These are phyloP conservation scores for Leccinum pellstonianum DNA, from an alignment of 768 basidiomycete species.

Conservation along the genomic window DNA sequence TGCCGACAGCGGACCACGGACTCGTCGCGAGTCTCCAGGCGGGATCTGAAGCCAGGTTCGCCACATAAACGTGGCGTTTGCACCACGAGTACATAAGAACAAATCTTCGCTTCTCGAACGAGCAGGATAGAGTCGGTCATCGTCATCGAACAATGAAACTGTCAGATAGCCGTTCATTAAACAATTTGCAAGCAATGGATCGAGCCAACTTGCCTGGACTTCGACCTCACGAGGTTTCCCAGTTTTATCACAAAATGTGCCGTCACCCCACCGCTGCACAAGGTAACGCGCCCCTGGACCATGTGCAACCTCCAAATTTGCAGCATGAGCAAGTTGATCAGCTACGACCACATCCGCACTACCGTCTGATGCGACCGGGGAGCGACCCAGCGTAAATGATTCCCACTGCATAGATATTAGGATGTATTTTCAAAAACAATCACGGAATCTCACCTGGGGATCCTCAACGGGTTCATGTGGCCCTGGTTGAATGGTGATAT, in stretches of 20 bases:
- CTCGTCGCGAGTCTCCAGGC: constrained; percentile 62
- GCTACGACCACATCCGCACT: constrained; percentile 65
- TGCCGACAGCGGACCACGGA: constrained; percentile 77
- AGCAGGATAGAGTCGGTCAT: constrained; percentile 88
- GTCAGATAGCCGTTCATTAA: constrained; percentile 8
- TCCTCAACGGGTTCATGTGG: constrained; percentile 83
- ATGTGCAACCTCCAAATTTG: constrained; percentile 74
- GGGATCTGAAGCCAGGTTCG: constrained; percentile 88
- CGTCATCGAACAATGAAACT: constrained; percentile 97
- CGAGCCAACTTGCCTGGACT: constrained; percentile 69
- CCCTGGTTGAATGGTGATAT: constrained; percentile 42
- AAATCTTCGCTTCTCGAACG: constrained; percentile 91
- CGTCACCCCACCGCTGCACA: constrained; percentile 88
- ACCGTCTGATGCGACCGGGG: constrained; percentile 56
- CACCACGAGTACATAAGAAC: constrained; percentile 90
- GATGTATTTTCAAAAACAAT: constrained; percentile 24
- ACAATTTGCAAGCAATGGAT: constrained; percentile 3
- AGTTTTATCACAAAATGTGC: constrained; percentile 92
- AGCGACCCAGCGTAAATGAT: constrained; percentile 74
- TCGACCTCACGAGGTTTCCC: constrained; percentile 86
- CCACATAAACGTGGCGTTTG: constrained; percentile 93
- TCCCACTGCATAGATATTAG: constrained; percentile 54
- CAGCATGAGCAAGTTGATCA: constrained; percentile 60
- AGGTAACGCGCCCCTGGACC: constrained; percentile 86
- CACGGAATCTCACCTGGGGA: constrained; percentile 56